Conservation (phyloP, 768 basidiomycete species). For the Hemileccinum impolitum region DNA sequence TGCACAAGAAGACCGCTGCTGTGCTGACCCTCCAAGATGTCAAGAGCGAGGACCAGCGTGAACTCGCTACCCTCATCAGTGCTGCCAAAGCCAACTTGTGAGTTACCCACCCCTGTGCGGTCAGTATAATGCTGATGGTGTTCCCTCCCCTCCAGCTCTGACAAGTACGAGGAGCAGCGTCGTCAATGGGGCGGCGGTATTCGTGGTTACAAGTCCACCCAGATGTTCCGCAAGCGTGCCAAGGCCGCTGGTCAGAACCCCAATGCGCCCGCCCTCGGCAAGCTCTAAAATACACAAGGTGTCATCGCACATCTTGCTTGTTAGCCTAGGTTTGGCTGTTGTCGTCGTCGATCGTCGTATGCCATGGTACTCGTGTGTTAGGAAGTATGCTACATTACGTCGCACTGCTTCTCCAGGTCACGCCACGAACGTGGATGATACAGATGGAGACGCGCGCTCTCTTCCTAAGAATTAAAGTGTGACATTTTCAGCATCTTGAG, state of each 20-base stretch:
- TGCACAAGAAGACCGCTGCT: conserved; percentile 97
- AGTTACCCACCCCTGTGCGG: too few relatives aligned
- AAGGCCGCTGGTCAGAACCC: conserved; percentile 80
- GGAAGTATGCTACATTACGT: conserved; percentile 16
- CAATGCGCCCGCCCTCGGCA: conserved; percentile 52
- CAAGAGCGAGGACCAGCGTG: conserved; percentile 88
- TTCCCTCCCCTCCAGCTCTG: conserved; percentile 47
- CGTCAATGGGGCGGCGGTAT: conserved; percentile 95
- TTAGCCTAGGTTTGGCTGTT: background rate
- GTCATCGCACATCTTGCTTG: background rate
- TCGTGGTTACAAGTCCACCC: conserved; percentile 91
- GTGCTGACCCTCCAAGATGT: conserved; percentile 92
- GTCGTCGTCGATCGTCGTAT: conserved; percentile 8
- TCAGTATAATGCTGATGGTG: conserved; percentile 1
- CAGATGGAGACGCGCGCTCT: background rate
- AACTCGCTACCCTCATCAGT: conserved; percentile 87
- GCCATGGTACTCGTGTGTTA: conserved; percentile 16
- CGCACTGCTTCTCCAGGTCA: conserved; percentile 3
- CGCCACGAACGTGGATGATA: conserved; percentile 2
- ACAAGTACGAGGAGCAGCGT: conserved; percentile 91
- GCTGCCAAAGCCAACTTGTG: conserved; percentile 98
- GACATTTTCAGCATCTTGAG: too few relatives aligned
- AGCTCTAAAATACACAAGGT: conserved; percentile 48
- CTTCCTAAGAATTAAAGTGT: background rate
- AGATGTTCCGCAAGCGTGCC: conserved; percentile 91